Percentiles rank a stretch among this genome's conserved stretches.
These are phyloP conservation scores for Metschnikowia orientalis DNA, from an alignment of 805 yeast genomes.

Conservation along the genomic window DNA sequence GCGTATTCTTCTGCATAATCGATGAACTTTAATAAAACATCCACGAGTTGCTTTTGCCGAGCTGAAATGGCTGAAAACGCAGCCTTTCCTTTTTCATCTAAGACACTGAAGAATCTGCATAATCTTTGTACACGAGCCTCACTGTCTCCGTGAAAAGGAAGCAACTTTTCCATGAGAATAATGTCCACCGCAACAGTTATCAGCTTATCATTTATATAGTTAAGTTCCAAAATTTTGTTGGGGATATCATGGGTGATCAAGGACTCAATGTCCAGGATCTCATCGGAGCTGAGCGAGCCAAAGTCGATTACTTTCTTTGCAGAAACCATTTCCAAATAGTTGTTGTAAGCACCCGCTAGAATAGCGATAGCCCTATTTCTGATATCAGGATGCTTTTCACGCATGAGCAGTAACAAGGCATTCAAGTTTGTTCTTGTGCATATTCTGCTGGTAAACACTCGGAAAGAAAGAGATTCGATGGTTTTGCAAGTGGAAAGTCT, in stretches of 20 bases:
- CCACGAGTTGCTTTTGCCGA: slow-evolving; percentile 60
- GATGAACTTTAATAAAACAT: slow-evolving; percentile 47
- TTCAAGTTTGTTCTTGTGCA: slow-evolving; percentile 45
- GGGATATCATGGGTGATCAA: slow-evolving; percentile 52
- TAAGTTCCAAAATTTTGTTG: slow-evolving; percentile 54
- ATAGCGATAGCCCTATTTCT: slow-evolving; percentile 55
- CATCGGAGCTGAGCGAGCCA: slow-evolving; percentile 24
- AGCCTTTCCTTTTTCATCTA: slow-evolving; percentile 55
- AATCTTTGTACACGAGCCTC: slow-evolving; percentile 50
- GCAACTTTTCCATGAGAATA: slow-evolving; percentile 52
- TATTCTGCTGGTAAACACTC: slow-evolving; percentile 44
- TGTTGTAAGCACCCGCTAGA: slow-evolving; percentile 53
- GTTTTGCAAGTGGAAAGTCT: slow-evolving; percentile 57
- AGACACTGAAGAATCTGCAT: slow-evolving; percentile 41
- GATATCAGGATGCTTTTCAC: slow-evolving; percentile 67
- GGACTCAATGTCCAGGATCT: slow-evolving; percentile 25
- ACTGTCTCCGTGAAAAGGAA: slow-evolving; percentile 49
- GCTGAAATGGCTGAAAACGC: slow-evolving; percentile 66
- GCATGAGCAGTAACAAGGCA: slow-evolving; percentile 56
- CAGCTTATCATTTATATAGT: slow-evolving; percentile 67
- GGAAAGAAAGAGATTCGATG: slow-evolving; percentile 44
- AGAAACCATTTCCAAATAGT: slow-evolving; percentile 28
- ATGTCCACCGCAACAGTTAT: slow-evolving; percentile 65
- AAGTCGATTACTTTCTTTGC: slow-evolving; percentile 24
- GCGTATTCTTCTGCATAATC: slow-evolving; percentile 44